A percentile compares a stretch with the other conserved stretches of the same genome.
These are phyloP conservation scores for Chlorokybus atmophyticus DNA, from an alignment of 139 green algal genomes.

Conservation along the genomic window DNA sequence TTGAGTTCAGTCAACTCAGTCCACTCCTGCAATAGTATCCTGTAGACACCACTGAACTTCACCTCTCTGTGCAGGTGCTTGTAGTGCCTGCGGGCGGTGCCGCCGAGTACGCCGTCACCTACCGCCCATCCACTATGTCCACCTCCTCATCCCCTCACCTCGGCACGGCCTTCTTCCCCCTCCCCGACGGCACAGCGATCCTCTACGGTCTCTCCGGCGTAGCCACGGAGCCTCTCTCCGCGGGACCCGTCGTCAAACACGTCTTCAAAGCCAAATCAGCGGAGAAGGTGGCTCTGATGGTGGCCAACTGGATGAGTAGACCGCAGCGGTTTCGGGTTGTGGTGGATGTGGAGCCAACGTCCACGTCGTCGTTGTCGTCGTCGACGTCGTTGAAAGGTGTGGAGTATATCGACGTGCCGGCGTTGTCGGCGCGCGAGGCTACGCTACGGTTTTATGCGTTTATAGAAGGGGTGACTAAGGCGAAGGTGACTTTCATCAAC, in stretches of 20 bases:
- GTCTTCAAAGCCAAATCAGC: slow-evolving; percentile 39
- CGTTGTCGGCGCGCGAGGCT: slow-evolving; percentile 43
- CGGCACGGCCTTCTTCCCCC: slow-evolving; percentile 62
- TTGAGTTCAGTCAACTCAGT: too few relatives aligned
- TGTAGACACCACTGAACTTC: too few relatives aligned
- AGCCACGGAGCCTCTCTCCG: slow-evolving; percentile 32
- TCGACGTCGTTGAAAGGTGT: slow-evolving; percentile 37
- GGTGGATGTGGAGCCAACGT: slow-evolving; percentile 29
- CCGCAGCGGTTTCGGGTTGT: slow-evolving; percentile 52
- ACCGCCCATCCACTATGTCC: slow-evolving; percentile 52
- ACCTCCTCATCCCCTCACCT: slow-evolving; percentile 37
- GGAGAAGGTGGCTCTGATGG: slow-evolving; percentile 41
- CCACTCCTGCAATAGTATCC: too few relatives aligned
- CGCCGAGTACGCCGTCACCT: slow-evolving; percentile 50
- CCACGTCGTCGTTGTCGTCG: slow-evolving; percentile 16
- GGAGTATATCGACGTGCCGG: slow-evolving; percentile 50
- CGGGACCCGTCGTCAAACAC: slow-evolving; percentile 33
- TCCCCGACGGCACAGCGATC: slow-evolving; percentile 56
- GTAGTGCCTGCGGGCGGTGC: slow-evolving; percentile 28
- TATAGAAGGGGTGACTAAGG: slow-evolving; percentile 31
- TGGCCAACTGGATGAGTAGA: slow-evolving; percentile 59
- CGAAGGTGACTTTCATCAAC: slow-evolving; percentile 58
- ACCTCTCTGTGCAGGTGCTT: too few relatives aligned
- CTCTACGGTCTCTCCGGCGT: slow-evolving; percentile 46
- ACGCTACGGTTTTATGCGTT: slow-evolving; percentile 45